These are phyloP conservation scores for Neonectria coccinea DNA, from an alignment of 2,329 filamentous ascomycete genomes.

Conservation along the genomic window DNA sequence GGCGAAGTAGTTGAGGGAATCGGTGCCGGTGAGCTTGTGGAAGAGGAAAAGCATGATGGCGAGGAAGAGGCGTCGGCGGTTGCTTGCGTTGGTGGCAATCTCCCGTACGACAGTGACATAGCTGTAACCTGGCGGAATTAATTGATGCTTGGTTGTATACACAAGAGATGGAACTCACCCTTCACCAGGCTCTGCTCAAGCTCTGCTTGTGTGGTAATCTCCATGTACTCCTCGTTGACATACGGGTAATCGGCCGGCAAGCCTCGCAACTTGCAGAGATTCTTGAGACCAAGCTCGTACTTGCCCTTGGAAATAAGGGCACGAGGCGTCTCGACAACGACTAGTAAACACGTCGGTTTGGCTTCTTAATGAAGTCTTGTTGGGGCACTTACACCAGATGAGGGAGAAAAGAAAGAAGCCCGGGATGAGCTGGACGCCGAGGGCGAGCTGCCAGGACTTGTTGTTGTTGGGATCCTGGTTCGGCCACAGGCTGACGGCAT, in stretches of 20 bases:
- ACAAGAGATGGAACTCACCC: neutral
- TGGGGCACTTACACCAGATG: conserved; percentile 11
- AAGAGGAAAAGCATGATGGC: conserved; percentile 40
- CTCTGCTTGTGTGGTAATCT: conserved; percentile 41
- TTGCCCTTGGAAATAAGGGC: conserved; percentile 52
- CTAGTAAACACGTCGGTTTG: neutral
- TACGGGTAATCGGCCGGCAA: conserved; percentile 54
- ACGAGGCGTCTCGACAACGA: conserved; percentile 33
- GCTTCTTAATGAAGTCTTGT: too few relatives aligned
- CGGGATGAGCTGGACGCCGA: conserved; percentile 34
- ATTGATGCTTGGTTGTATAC: conserved; percentile 9
- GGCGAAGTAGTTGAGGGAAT: conserved; percentile 38
- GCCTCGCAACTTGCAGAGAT: conserved; percentile 53
- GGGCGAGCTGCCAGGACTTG: conserved; percentile 21
- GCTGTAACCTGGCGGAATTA: conserved; percentile 24
- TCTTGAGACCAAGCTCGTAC: conserved; percentile 50
- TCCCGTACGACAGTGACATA: conserved; percentile 33
- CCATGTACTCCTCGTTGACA: conserved; percentile 50
- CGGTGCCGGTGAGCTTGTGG: conserved; percentile 35
- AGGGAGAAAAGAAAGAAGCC: conserved; percentile 31
- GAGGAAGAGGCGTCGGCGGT: conserved; percentile 43
- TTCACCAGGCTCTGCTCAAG: conserved; percentile 31
- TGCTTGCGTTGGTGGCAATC: conserved; percentile 36
- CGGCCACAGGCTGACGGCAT: conserved; percentile 19
- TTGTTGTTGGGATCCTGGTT: neutral